Evolutionary conservation across 2,329 filamentous ascomycete species (phyloP), one percentile per base, ranked within the genome.

Genomic region (Madurella mycetomatis): DNA sequence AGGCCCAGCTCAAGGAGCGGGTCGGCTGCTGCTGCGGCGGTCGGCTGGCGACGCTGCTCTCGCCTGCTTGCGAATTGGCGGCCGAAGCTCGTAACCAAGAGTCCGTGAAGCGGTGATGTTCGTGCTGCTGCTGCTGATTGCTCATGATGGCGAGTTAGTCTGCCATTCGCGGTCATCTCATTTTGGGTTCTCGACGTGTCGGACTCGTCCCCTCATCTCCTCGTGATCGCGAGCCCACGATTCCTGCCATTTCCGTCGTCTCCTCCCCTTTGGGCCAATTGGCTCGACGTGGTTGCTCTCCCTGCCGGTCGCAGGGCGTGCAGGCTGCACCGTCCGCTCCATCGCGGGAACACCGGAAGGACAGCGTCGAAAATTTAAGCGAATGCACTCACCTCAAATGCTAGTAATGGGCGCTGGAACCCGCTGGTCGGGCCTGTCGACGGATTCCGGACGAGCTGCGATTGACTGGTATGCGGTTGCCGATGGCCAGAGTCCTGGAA

Each of bases 391-490:
- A 56, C 57, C 47, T 32, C 46, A 47, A 39, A 45, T 48, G 17
- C 34, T 45, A 34, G 9, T 32, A 58, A 17, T 30, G 44, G 39
- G 39, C 47, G 39, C 40, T 17, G 2, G 25, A 46, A 49, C 16
- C 18, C 30, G 52, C 34, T 49, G 47, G 58, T 42, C 49, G 48
- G 47, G 54, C 18, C 54, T 31, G 49, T 46, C 55, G 39, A 50
- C 39, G 48, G 41, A 56, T 47, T 54, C 31, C 42, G 43, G 30
- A 43, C 50, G 51, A 50, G 51, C 53, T 31, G 57, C 51, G 53
- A 59, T 59, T 58, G 56, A 62, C 49, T 60, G 59, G 57, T 51
- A 56, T 58, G 60, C 43, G 55, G 51, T 55, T 57, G 47, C 47
- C 40, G 56, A 51, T 60, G 55, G 49, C 47, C 40, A 43, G 51